Base-by-base conservation (phyloP, 768 basidiomycete genomes). In the Melanogaster broomeanus region DNA sequence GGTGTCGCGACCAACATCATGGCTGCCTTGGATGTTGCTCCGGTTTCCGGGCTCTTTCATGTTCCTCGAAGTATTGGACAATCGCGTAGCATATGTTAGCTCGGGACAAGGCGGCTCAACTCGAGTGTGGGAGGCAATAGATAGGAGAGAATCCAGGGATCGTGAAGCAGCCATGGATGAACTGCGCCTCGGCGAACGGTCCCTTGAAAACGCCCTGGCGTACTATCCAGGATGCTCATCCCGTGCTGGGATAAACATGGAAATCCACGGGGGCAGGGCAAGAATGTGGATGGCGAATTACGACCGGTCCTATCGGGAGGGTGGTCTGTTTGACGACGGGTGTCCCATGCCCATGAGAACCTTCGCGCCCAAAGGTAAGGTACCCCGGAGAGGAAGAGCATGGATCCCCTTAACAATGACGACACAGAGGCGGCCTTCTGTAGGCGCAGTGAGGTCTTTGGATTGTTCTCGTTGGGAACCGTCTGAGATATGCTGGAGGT, bases 381-480 rank as follows among this genome's bases (percentile, higher is more conserved):
- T 56, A 53, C 28, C n/a, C 4, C 24, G 45, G 51, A 30, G 30
- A 15, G 11, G 57, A 35, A 42, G 25, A 2, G 21, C 48, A 43
- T 21, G 47, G 19, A 5, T 44, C 33, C 7, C 35, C 21, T 41
- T 54, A 59, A n/a, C n/a, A 35, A 61, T 51, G n/a, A 57, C 18
- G 37, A 51, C 45, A 37, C 57, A 55, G 38, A 42, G 56, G 30
- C 55, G 52, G n/a, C 38, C n/a, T 21, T 50, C 55, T 24, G 30
- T 35, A 31, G 45, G 28, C n/a, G 24, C 7, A 19, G 6, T 1
- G 35, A 27, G n/a, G 24, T 16, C 35, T 13, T 25, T 2, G 12
- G 3, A 33, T 25, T 12, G n/a, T 22, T 39, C n/a, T 47, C 30
- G 8, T 39, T 39, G 35, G 16, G 18, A 28, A 25, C 35, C n/a